Conservation (phyloP, 805 yeast species). For the Kuraishia ogatae region DNA sequence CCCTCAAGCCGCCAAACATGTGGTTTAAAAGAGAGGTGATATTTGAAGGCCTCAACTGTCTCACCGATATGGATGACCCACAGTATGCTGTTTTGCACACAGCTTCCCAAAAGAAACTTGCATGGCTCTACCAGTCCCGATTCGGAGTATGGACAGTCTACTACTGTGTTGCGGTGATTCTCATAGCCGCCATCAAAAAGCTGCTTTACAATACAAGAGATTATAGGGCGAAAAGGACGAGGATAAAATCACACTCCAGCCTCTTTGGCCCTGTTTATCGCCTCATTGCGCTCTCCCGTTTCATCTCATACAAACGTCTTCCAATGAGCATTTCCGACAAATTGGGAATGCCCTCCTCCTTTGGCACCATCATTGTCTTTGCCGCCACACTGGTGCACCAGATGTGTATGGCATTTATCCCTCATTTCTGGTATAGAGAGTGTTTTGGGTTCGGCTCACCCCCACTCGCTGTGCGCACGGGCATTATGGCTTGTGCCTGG, state of each 20-base stretch:
- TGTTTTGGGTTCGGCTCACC: slow-evolving; percentile 51
- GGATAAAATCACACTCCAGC: background rate
- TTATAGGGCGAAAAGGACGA: background rate
- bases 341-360: slow-evolving; percentile 28
- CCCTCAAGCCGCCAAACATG: too few relatives aligned
- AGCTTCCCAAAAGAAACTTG: background rate
- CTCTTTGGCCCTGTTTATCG: slow-evolving; percentile 7
- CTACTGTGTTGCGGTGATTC: background rate
- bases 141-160: background rate
- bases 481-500: slow-evolving; percentile 39
- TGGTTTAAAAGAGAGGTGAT: background rate
- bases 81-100: background rate
- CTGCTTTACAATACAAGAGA: background rate
- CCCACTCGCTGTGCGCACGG: slow-evolving; percentile 48
- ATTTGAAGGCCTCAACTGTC: background rate
- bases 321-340: slow-evolving; percentile 22
- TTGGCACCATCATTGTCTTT: slow-evolving; percentile 26
- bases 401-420: slow-evolving; percentile 26
- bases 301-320: slow-evolving; percentile 21
- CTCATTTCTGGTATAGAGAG: slow-evolving; percentile 41
- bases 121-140: background rate
- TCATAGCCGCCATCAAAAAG: background rate
- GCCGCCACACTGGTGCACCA: slow-evolving; percentile 23
- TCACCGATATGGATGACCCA: background rate
- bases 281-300: slow-evolving; percentile 20